Evolutionary conservation across 129 eudicot species (phyloP).

Genomic region (Smallanthus sonchifolius): DNA sequence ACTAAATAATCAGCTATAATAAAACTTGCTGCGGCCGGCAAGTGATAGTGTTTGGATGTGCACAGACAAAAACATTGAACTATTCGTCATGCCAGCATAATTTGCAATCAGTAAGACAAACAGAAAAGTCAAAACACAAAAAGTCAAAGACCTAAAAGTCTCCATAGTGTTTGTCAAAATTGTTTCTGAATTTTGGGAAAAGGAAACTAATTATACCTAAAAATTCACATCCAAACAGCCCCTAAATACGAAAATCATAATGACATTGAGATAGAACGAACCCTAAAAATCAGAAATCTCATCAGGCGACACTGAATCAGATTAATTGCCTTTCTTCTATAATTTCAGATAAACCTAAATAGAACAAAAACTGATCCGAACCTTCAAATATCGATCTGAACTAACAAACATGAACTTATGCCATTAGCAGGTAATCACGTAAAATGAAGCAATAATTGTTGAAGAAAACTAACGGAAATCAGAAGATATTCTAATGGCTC

Average conservation of each 20-base stretch:
- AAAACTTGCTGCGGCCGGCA: neutral
- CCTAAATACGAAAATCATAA: neutral
- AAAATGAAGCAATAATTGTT: neutral
- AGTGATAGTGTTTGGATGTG: neutral
- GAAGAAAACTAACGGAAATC: neutral
- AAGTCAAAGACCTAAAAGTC: neutral
- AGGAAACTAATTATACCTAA: neutral
- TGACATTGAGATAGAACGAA: neutral
- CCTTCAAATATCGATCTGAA: neutral
- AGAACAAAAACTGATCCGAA: neutral
- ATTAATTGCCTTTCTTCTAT: neutral
- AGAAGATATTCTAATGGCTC: too few relatives aligned
- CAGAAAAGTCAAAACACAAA: neutral
- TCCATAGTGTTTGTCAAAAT: neutral
- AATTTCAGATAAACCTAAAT: neutral
- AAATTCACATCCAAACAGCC: conserved; percentile 9
- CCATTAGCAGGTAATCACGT: neutral
- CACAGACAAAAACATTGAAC: neutral
- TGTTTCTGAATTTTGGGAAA: neutral
- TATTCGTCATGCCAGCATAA: neutral
- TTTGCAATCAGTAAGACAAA: neutral
- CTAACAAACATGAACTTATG: neutral
- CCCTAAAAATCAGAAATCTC: conserved; percentile 10
- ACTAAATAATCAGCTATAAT: neutral
- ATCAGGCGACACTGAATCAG: neutral